phyloP scores from a whole-genome alignment of 331 rosid genomes.

The Quercus lobata region DNA sequence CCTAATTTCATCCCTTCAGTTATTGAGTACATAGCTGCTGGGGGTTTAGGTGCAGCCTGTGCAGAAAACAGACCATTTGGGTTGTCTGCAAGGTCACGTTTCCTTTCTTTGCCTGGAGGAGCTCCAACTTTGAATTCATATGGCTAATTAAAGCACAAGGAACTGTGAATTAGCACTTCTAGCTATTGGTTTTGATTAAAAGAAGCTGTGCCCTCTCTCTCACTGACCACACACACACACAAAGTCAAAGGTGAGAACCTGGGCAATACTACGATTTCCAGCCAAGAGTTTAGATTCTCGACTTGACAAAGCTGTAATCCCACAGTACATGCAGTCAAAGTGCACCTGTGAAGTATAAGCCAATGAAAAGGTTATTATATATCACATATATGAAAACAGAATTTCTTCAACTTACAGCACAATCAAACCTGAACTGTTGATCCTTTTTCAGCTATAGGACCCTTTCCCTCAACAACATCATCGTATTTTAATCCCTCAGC shows the following conservation, averaged over 20 bases:
- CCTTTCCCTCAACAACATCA: conserved; percentile 82
- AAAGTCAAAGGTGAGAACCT: conserved; percentile 38
- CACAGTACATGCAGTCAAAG: conserved; percentile 85
- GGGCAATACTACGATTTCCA: conserved; percentile 83
- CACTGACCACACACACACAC: neutral
- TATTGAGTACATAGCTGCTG: conserved; percentile 68
- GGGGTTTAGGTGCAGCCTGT: conserved; percentile 97
- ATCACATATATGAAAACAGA: neutral
- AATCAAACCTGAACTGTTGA: conserved; percentile 61
- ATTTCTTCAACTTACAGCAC: neutral
- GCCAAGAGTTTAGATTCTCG: conserved; percentile 93
- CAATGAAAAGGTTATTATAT: conserved; percentile 5
- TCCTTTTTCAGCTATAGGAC: conserved; percentile 70
- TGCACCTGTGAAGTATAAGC: conserved; percentile 53
- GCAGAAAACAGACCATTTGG: conserved; percentile 95
- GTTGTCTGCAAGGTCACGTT: conserved; percentile 84
- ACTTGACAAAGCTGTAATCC: conserved; percentile 83
- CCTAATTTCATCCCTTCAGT: conserved; percentile 95
- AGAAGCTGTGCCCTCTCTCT: neutral
- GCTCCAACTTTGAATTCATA: conserved; percentile 88
- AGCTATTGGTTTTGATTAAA: neutral
- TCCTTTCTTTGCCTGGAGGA: conserved; percentile 90
- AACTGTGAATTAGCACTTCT: conserved; percentile 5
- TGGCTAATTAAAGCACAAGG: conserved; percentile 53
- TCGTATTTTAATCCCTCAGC: conserved; percentile 83